A percentile compares a stretch with the other conserved stretches of the same genome.
These are phyloP conservation scores for Verticillium nonalfalfae DNA, from an alignment of 2,329 filamentous ascomycete genomes.

Conservation along the genomic window DNA sequence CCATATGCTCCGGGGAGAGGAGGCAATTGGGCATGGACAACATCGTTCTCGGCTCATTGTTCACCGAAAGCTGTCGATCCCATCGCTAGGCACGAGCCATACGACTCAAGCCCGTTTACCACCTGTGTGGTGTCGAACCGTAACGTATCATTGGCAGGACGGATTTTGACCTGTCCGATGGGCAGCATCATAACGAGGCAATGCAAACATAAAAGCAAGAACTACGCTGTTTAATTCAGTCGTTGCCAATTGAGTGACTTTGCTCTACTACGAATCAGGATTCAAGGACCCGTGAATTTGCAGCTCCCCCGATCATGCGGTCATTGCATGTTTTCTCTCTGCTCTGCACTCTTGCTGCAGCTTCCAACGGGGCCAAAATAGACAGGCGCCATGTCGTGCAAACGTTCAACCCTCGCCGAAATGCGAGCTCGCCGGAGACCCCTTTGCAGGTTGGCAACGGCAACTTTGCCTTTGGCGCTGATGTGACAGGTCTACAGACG, in stretches of 20 bases:
- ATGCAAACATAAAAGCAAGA: neutral
- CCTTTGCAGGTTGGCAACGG: constrained; percentile 45
- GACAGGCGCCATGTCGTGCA: constrained; percentile 25
- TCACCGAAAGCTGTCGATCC: constrained; percentile 1
- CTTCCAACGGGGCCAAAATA: constrained; percentile 13
- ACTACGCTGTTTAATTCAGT: neutral
- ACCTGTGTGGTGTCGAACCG: neutral
- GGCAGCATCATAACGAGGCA: neutral
- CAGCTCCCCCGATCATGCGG: neutral
- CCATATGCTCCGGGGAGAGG: neutral
- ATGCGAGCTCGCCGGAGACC: constrained; percentile 39
- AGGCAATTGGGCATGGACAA: neutral
- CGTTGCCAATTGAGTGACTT: neutral
- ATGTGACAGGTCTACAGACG: constrained; percentile 39
- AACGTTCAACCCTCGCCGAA: constrained; percentile 40
- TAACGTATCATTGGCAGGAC: neutral
- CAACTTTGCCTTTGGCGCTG: constrained; percentile 40
- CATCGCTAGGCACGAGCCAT: neutral
- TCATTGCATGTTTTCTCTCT: constrained; percentile 7
- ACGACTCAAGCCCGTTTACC: neutral
- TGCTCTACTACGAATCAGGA: neutral
- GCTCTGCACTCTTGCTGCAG: constrained; percentile 11
- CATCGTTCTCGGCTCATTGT: constrained; percentile 2
- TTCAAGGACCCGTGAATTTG: too few relatives aligned
- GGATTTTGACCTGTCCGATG: neutral